Evolutionary conservation across 108 stramenopile genomes (phyloP), one percentile per base, ranked within the genome.

Genomic region (Nitzschia palea): DNA sequence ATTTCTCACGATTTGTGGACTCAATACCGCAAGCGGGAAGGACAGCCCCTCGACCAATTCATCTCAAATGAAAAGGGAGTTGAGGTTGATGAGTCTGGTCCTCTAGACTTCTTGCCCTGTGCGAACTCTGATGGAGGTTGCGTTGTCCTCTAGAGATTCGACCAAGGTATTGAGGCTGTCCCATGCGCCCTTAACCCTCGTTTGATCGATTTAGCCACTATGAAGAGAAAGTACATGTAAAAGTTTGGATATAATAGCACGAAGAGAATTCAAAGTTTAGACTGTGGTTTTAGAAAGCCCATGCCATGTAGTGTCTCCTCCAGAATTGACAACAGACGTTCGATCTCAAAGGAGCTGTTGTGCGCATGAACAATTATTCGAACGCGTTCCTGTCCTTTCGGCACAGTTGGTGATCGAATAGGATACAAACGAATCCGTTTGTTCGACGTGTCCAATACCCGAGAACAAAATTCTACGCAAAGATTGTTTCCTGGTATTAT

Each of bases 381-480:
- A 55, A 97, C 82, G 40, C 98, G 74, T 69, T 98, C 98, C 44
- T 87, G 72, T 26, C 98, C 98, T 40, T 78, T 90, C 23, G 94
- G 85, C 0, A 98, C 98, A 2, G 98, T 98, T 17, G 98, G 98
- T 23, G 87, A 78, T 26, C 97, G 86, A 48, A 98, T 96, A 27
- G 98, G 90, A 77, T 84, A 89, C 42, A 96, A 83, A 53, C 88
- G 90, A 58, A 97, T 88, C 26, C 80, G 78, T 23, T 62, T 0
- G 4, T 59, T 60, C 6, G 80, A 78, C 17, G 57, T 60, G 10
- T 56, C 60, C 33, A 50, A 71, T 26, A 98, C 40, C 10, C 55
- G 53, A 3, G 71, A 35, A 42, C 95, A 94, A 55, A 95, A 81
- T 20, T 60, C 62, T 15, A 84, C 70, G 50, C 90, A 93, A 6